Base-by-base conservation (phyloP, 2,329 filamentous ascomycete genomes). In the Zalaria obscura region DNA sequence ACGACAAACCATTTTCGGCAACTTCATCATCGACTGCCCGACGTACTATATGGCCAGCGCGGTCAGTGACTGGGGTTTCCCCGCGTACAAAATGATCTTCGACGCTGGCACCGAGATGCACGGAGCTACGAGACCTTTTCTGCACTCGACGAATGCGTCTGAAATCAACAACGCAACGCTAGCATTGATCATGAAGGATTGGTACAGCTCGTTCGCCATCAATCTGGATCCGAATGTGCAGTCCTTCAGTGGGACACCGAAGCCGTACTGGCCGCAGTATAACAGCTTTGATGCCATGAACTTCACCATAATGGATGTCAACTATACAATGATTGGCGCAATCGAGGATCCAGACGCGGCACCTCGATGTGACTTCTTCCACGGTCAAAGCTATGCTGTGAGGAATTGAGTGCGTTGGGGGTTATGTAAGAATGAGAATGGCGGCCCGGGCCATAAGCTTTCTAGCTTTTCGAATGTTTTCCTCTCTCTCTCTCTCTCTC, bases 11-110 rank as follows among this genome's bases (percentile, higher is more conserved):
- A 58, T 56, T 50, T 68, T 64, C 45, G 64, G 64, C 5, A 64
- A 68, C 45, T 64, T 60, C 45, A 62, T 66, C 31, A 66, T 67
- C 48, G 33, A 46, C 36, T 45, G 44, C 29, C 59, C 59, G 3
- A 53, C 50, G 6, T 60, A 64, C 48, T 65, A 61, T 56, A 57
- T 63, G 39, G 60, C 61, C 3, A 53, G 50, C 9, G 61, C 61
- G 3, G 56, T 58, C 42, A 45, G 47, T 3, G 47, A 51, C 39
- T 45, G 27, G 6, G 43, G 47, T 7, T 40, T 45, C 3, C 50
- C 54, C 11, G 50, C 53, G 5, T 61, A 49, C 40, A 62, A 63
- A 38, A 40, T 61, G 25, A 45, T 56, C 38, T 61, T 62, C 46
- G 48, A 55, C 18, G 58, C 59, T 5, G 60, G 59, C n/a, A 49